phyloP scores from a whole-genome alignment of 2,329 filamentous ascomycete species.

The Rhinocladiella similis region DNA sequence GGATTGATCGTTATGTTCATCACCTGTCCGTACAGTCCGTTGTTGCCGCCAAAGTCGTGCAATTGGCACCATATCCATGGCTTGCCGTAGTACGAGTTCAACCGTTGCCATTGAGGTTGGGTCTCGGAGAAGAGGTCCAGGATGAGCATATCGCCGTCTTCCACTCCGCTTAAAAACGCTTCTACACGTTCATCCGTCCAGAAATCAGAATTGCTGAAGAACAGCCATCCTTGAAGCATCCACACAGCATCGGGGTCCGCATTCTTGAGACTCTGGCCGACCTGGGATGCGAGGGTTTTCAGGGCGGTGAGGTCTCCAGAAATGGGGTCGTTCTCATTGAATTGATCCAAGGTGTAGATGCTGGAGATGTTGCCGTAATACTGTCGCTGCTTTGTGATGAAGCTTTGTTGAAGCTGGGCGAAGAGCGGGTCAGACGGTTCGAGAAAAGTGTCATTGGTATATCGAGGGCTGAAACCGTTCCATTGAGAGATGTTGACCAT shows the following conservation, averaged over 20 bases:
- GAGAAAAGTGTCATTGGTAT: constrained; percentile 51
- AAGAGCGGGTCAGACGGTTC: constrained; percentile 49
- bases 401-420: constrained; percentile 45
- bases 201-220: constrained; percentile 45
- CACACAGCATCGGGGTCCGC: constrained; percentile 52
- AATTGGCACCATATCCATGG: constrained; percentile 58
- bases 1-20: constrained; percentile 50
- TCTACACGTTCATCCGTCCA: constrained; percentile 49
- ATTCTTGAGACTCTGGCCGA: constrained; percentile 49
- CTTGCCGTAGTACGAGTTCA: constrained; percentile 52
- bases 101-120: constrained; percentile 53
- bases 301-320: constrained; percentile 49
- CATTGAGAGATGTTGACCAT: constrained; percentile 48
- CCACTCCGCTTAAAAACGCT: constrained; percentile 51
- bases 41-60: constrained; percentile 52
- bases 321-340: constrained; percentile 53
- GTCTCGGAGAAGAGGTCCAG: constrained; percentile 54
- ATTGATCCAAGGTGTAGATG: constrained; percentile 55
- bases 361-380: constrained; percentile 51
- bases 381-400: constrained; percentile 48
- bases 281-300: constrained; percentile 43
- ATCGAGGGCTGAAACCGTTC: constrained; percentile 42
- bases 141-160: constrained; percentile 50
- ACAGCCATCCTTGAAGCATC: constrained; percentile 56
- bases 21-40: constrained; percentile 53